Percentiles rank a stretch among this genome's conserved stretches.
Evolutionary conservation across 495 filamentous ascomycete genomes (phyloP).

Genomic region (Oleoguttula mirabilis): DNA sequence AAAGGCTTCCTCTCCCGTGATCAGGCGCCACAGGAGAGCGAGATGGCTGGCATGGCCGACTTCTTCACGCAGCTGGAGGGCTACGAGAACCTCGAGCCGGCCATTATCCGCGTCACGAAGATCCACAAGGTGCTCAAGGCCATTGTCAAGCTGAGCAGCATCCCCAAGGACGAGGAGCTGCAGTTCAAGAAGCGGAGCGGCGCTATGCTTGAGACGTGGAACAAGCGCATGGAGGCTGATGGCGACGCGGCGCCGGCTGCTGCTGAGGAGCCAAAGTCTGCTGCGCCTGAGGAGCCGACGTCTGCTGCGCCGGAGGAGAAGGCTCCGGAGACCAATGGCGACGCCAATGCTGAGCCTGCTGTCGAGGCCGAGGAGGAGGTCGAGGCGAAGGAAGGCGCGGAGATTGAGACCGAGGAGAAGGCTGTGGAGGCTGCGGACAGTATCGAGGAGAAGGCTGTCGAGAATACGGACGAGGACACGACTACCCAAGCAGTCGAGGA

Average conservation of each 20-base stretch:
- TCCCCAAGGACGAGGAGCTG: conserved; percentile 76
- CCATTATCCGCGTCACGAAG: conserved; percentile 74
- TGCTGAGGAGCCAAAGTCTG: conserved; percentile 20
- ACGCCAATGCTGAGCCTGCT: conserved; percentile 1
- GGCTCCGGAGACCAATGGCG: conserved; percentile 12
- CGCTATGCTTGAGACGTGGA: conserved; percentile 67
- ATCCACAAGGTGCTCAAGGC: conserved; percentile 91
- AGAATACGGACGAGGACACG: conserved; percentile 5
- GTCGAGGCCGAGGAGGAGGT: conserved; percentile 9
- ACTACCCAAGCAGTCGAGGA: not conserved
- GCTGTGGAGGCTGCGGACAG: not conserved
- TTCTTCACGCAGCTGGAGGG: conserved; percentile 70
- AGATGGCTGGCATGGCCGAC: conserved; percentile 68
- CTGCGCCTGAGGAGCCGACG: not conserved
- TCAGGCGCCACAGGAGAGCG: conserved; percentile 68
- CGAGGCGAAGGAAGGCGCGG: conserved; percentile 15
- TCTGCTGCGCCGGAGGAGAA: conserved; percentile 8
- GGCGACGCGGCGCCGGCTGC: conserved; percentile 36
- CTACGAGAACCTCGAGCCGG: conserved; percentile 66
- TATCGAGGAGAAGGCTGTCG: conserved; percentile 6
- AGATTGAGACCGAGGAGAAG: conserved; percentile 11
- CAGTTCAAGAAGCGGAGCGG: conserved; percentile 70
- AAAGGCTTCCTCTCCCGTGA: conserved; percentile 79
- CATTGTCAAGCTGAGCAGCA: conserved; percentile 68
- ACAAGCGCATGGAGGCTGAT: conserved; percentile 51